Evolutionary conservation across 768 basidiomycete species (phyloP).

Genomic region (Tricholoma terreum): DNA sequence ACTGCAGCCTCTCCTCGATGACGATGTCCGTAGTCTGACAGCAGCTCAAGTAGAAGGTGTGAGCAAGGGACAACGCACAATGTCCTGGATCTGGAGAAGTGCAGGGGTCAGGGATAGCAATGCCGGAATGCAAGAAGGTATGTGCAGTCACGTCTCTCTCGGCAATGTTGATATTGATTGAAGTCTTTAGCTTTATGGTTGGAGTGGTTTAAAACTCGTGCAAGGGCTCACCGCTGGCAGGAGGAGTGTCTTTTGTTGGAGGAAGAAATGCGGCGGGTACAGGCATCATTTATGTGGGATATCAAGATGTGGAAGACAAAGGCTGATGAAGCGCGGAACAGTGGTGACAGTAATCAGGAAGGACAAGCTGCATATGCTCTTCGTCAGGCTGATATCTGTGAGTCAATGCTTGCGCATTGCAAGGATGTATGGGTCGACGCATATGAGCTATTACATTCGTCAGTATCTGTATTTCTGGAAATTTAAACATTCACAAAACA

Average conservation of each 20-base stretch:
- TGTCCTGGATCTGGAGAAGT: neutral
- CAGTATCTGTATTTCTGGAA: neutral
- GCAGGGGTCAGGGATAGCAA: no score
- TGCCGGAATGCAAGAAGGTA: neutral
- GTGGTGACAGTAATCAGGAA: neutral
- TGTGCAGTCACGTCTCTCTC: neutral
- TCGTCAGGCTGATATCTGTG: neutral
- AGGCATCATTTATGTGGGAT: neutral
- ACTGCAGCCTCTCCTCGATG: neutral
- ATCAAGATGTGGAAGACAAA: neutral
- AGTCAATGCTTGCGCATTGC: neutral
- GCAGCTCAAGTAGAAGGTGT: neutral
- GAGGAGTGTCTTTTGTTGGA: neutral
- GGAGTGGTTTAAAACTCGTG: neutral
- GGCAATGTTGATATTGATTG: neutral
- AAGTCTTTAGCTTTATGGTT: no score
- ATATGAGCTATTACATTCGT: neutral
- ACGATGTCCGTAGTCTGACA: neutral
- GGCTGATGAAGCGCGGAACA: neutral
- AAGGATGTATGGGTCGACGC: neutral
- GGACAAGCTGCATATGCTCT: neutral
- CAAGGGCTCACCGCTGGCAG: neutral
- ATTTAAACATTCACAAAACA: neutral
- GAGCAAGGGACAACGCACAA: neutral
- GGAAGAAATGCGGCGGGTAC: no score